Evolutionary conservation across 2,329 filamentous ascomycete species (phyloP).

Genomic region (Sclerotinia nivalis): DNA sequence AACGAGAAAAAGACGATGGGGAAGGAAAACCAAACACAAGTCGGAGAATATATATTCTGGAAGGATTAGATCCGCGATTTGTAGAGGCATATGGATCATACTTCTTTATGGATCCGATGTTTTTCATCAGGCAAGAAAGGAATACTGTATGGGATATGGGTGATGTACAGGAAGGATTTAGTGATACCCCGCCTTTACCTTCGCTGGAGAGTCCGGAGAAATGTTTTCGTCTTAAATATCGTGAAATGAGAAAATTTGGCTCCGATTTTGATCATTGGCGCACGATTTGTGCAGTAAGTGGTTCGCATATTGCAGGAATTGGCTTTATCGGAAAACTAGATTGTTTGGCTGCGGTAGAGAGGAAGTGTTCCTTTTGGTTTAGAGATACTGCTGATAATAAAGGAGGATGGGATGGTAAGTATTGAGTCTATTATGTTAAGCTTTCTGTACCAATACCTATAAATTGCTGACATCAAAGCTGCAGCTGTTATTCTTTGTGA

Average conservation of each 20-base stretch:
- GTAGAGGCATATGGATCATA: conserved; percentile 18
- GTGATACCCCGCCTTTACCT: conserved; percentile 14
- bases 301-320: conserved; percentile 23
- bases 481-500: conserved; percentile 13
- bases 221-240: conserved; percentile 25
- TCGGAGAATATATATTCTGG: conserved; percentile 24
- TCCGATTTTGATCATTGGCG: conserved; percentile 22
- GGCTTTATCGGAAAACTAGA: conserved; percentile 8
- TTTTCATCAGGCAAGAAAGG: conserved; percentile 24
- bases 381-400: neutral
- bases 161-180: conserved; percentile 9
- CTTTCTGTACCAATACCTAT: neutral
- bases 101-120: conserved; percentile 25
- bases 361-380: conserved; percentile 20
- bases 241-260: conserved; percentile 24
- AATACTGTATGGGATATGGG: conserved; percentile 19
- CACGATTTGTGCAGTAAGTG: conserved; percentile 18
- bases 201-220: conserved; percentile 16
- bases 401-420: conserved; percentile 17
- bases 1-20: neutral
- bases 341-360: conserved; percentile 11
- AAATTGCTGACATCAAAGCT: neutral
- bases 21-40: neutral
- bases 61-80: conserved; percentile 24
- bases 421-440: neutral